Evolutionary conservation across 1,284 basidiomycete species (phyloP).

Genomic region (Fomitiporia mediterranea): DNA sequence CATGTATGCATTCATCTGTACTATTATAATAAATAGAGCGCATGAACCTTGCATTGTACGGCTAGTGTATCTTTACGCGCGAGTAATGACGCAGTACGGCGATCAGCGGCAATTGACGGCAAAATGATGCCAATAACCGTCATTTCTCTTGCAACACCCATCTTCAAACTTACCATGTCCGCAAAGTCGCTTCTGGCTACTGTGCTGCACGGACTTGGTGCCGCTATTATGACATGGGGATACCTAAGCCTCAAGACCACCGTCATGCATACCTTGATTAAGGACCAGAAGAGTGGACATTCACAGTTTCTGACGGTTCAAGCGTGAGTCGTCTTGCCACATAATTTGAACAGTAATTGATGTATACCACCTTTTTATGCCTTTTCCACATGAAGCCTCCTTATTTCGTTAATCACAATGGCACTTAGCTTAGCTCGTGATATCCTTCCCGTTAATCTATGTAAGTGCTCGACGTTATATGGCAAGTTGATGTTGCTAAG

Average conservation of each 20-base stretch:
- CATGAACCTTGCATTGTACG: too few relatives aligned
- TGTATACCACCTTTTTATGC: background rate
- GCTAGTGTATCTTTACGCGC: too few relatives aligned
- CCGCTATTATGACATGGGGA: slow-evolving; percentile 45
- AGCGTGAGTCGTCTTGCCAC: slow-evolving; percentile 42
- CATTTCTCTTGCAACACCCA: background rate
- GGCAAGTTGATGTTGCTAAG: background rate
- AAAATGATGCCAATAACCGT: background rate
- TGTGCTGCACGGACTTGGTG: slow-evolving; percentile 39
- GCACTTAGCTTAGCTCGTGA: slow-evolving; percentile 43
- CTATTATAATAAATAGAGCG: too few relatives aligned
- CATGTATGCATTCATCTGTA: background rate
- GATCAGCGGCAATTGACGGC: too few relatives aligned
- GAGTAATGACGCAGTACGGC: too few relatives aligned
- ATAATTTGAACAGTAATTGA: background rate
- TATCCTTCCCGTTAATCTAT: slow-evolving; percentile 38
- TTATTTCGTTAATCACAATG: slow-evolving; percentile 49
- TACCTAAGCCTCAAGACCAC: slow-evolving; percentile 37
- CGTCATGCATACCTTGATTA: slow-evolving; percentile 37
- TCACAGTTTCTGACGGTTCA: slow-evolving; percentile 74
- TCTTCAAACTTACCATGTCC: background rate
- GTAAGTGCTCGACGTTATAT: background rate
- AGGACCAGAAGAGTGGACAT: slow-evolving; percentile 55
- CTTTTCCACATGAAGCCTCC: slow-evolving; percentile 37
- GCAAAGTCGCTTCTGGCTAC: slow-evolving; percentile 8